Evolutionary conservation across 2,329 filamentous ascomycete genomes (phyloP).

Genomic region (Ophiostoma sp.): DNA sequence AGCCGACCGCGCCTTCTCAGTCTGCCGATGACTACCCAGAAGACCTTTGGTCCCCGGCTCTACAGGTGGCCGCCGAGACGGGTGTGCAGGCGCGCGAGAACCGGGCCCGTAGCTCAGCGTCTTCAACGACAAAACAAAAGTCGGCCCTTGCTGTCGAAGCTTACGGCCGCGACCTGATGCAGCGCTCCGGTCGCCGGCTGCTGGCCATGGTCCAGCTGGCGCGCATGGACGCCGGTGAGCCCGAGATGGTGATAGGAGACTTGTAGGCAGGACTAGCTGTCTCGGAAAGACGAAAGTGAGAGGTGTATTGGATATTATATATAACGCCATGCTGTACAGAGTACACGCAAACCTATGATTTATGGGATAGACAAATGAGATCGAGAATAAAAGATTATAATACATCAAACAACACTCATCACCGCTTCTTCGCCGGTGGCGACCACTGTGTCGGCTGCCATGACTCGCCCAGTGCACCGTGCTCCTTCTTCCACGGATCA

Average conservation of each 20-base stretch:
- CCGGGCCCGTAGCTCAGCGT: constrained; percentile 37
- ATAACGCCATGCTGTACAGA: constrained; percentile 7
- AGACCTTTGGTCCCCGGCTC: constrained; percentile 39
- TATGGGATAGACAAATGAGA: not conserved
- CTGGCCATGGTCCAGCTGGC: constrained; percentile 43
- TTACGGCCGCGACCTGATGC: constrained; percentile 46
- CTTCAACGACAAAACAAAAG: constrained; percentile 39
- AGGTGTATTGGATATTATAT: not conserved
- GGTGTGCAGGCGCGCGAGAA: constrained; percentile 52
- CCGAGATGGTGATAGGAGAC: not conserved
- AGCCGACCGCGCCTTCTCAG: not conserved
- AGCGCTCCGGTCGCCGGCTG: constrained; percentile 48
- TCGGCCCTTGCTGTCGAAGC: constrained; percentile 37
- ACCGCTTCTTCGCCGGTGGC: constrained; percentile 38
- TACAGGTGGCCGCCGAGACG: constrained; percentile 45
- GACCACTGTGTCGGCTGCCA: constrained; percentile 68
- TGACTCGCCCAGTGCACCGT: constrained; percentile 59
- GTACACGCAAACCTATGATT: not conserved
- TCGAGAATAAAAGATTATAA: not conserved
- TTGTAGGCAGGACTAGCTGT: not conserved
- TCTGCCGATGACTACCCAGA: constrained; percentile 39
- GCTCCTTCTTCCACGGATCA: constrained; percentile 61
- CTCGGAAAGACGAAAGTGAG: no score
- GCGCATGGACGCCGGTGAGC: constrained; percentile 30
- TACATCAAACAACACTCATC: not conserved